Conservation (phyloP, 2,329 filamentous ascomycete species). For the Calonectria pauciramosa region DNA sequence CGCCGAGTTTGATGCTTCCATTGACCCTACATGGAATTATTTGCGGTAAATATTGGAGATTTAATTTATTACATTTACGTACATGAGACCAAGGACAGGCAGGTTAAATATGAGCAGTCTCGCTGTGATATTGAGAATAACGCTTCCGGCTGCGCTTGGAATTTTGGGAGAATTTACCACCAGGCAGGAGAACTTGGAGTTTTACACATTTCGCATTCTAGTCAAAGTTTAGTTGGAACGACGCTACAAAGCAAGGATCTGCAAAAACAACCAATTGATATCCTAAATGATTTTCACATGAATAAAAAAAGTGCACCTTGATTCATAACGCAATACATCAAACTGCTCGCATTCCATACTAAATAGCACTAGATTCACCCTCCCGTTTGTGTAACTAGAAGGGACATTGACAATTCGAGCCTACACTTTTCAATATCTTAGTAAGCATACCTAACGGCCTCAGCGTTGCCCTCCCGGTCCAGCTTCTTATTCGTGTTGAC, state of each 20-base stretch:
- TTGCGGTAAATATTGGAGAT: conserved; percentile 32
- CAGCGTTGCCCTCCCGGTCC: conserved; percentile 29
- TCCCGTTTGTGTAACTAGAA: not conserved
- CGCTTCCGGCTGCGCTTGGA: not conserved
- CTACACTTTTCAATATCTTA: not conserved
- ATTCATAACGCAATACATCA: not conserved
- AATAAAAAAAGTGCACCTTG: not conserved
- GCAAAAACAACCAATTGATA: not conserved
- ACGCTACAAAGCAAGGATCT: not conserved
- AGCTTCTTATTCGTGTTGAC: conserved; percentile 43
- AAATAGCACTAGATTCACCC: not conserved
- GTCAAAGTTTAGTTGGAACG: not conserved
- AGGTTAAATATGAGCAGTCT: not conserved
- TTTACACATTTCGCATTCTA: not conserved
- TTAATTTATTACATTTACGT: not conserved
- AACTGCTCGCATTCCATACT: not conserved
- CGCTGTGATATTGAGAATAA: not conserved
- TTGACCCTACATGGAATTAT: conserved; percentile 51
- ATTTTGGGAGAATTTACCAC: not conserved
- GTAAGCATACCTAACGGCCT: conserved; percentile 36
- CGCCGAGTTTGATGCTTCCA: conserved; percentile 49
- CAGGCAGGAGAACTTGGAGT: not conserved
- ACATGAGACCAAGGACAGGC: not conserved
- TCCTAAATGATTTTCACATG: not conserved
- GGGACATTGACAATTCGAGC: not conserved